These are phyloP conservation scores for Cutaneotrichosporon arboriforme DNA, from an alignment of 1,284 basidiomycete genomes.

Conservation along the genomic window DNA sequence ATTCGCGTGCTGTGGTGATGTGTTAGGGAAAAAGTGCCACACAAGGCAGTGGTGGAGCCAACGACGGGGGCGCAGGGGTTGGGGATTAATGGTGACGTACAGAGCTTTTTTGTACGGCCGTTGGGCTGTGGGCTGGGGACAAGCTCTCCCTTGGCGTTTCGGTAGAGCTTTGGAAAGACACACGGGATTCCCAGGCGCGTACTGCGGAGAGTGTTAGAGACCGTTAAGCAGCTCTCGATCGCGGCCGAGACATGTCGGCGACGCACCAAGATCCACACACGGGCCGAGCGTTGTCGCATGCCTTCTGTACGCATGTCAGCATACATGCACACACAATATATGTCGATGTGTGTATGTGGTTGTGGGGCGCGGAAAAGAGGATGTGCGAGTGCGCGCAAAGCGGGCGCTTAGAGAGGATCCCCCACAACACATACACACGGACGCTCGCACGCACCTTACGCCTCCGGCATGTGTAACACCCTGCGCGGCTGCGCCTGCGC, in stretches of 20 bases:
- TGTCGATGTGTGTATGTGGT: background rate
- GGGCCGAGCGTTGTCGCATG: constrained; percentile 17
- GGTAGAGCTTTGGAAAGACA: constrained; percentile 24
- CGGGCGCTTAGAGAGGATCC: background rate
- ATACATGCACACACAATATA: background rate
- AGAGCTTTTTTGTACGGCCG: constrained; percentile 19
- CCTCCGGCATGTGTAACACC: constrained; percentile 22
- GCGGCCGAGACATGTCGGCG: background rate
- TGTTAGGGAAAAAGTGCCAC: too few species aligned
- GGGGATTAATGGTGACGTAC: constrained; percentile 15
- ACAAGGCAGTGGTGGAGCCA: too few species aligned
- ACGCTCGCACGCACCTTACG: constrained; percentile 14
- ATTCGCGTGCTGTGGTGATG: constrained; percentile 1
- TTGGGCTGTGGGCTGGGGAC: constrained; percentile 25
- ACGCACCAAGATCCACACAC: constrained; percentile 21
- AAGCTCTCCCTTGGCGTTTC: constrained; percentile 21
- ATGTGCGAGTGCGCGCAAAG: background rate
- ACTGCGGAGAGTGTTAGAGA: constrained; percentile 1
- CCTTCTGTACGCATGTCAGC: constrained; percentile 16
- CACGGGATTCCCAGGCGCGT: constrained; percentile 20
- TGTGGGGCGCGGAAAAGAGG: background rate
- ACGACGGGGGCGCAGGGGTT: background rate
- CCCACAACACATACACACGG: background rate
- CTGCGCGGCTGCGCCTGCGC: constrained; percentile 18
- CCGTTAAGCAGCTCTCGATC: background rate